Evolutionary conservation across 2,329 filamentous ascomycete genomes (phyloP).

Genomic region (Stenocarpella maydis): DNA sequence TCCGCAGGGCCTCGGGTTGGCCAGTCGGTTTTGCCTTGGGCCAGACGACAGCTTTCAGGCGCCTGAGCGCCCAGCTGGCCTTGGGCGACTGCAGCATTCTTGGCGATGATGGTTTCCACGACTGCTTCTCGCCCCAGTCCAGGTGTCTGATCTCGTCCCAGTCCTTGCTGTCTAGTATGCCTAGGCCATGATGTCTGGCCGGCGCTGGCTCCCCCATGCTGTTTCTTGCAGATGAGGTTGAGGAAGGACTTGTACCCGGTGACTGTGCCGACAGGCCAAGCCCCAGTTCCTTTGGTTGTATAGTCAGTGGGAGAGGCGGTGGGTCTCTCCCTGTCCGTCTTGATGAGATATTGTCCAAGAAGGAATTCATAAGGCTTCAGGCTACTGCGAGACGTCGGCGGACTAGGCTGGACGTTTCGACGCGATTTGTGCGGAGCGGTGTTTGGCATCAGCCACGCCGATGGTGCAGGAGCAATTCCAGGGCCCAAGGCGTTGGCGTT

Average conservation of each 20-base stretch:
- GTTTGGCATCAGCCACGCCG: neutral
- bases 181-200: slow-evolving; percentile 39
- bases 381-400: neutral
- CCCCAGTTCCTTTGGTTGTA: slow-evolving; percentile 30
- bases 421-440: neutral
- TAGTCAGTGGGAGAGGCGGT: slow-evolving; percentile 33
- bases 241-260: slow-evolving; percentile 11
- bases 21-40: slow-evolving; percentile 30
- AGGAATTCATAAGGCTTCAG: slow-evolving; percentile 34
- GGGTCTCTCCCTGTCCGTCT: slow-evolving; percentile 33
- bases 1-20: slow-evolving; percentile 45
- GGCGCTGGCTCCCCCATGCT: slow-evolving; percentile 42
- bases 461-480: neutral
- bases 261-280: slow-evolving; percentile 30
- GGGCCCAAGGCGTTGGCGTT: slow-evolving; percentile 7
- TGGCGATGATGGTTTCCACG: slow-evolving; percentile 38
- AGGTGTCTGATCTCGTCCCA: slow-evolving; percentile 46
- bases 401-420: neutral
- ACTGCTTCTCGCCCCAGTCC: slow-evolving; percentile 37
- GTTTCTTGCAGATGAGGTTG: slow-evolving; percentile 11
- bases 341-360: slow-evolving; percentile 32
- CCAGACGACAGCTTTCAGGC: slow-evolving; percentile 32
- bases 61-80: slow-evolving; percentile 29
- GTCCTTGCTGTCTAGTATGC: slow-evolving; percentile 45
- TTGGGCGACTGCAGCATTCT: slow-evolving; percentile 28